Conservation (phyloP, 768 basidiomycete species). For the Daedaleopsis sinensis region DNA sequence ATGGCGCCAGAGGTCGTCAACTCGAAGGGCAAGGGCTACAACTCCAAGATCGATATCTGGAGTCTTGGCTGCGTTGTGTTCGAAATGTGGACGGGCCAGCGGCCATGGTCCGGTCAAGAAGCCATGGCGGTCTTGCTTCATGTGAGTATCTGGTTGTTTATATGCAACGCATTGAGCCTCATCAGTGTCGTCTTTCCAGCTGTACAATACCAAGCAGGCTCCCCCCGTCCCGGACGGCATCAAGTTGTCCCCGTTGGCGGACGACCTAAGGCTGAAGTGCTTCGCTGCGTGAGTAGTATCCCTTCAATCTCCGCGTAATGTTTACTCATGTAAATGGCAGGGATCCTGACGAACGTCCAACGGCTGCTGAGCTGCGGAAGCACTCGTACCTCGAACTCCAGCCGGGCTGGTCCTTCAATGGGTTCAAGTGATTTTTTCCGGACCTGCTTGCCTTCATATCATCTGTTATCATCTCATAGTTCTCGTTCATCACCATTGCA, state of each 20-base stretch:
- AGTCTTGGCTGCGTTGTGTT: conserved; percentile 97
- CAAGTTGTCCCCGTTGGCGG: conserved; percentile 69
- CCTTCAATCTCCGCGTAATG: background rate
- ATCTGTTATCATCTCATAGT: background rate
- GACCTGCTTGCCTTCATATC: background rate
- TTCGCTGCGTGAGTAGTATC: conserved; percentile 76
- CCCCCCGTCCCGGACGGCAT: conserved; percentile 92
- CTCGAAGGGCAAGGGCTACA: conserved; percentile 87
- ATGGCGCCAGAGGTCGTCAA: conserved; percentile 97
- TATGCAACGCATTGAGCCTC: conserved; percentile 1
- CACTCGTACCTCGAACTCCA: conserved; percentile 80
- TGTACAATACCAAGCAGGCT: conserved; percentile 81
- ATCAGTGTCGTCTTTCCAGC: conserved; percentile 42
- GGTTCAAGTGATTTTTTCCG: conserved; percentile 34
- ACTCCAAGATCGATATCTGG: conserved; percentile 98
- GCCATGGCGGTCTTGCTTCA: conserved; percentile 93
- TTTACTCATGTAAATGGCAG: conserved; percentile 37
- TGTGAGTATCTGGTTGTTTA: conserved; percentile 46
- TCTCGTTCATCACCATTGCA: conserved; percentile 5
- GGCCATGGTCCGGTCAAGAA: conserved; percentile 93
- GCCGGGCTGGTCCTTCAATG: conserved; percentile 75
- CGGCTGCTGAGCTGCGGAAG: conserved; percentile 73
- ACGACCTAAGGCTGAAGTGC: conserved; percentile 87
- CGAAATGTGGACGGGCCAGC: conserved; percentile 98
- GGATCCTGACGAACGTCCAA: conserved; percentile 83